Evolutionary conservation across 352 stramenopile species (phyloP), one percentile per base, ranked within the genome.

Genomic region (Pilasporangium apinafurcum): DNA sequence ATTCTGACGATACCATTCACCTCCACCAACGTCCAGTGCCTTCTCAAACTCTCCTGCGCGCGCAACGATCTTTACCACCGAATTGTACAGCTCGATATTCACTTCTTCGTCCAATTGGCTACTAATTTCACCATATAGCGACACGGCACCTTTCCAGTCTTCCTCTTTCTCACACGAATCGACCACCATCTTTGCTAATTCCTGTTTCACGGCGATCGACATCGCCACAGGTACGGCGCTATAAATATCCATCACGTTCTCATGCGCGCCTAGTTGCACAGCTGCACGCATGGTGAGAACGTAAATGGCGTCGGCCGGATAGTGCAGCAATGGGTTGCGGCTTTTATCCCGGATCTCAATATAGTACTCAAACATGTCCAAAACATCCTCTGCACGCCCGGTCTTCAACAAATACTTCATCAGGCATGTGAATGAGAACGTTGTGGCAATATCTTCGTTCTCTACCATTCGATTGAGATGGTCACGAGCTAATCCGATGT

Each of bases 1-100:
- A 33, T 87, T 89, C 50, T 86, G 59, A 14, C 82, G 77, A 53
- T 94, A 94, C 82, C 82, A 94, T 44, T 88, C 66, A 22, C 82
- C 82, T 13, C 79, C 79, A 30, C 85, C 82, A 30, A 94, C 70
- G 49, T 94, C 80, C 2, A 94, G 73, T n/a, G 82, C 79, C 32
- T 71, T 56, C 46, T 94, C 82, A 41, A 86, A 92, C 46, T 87
- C 77, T n/a, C 82, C 82, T 7, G 79, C 74, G 45, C 79, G 75
- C 8, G 79, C 82, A 22, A 94, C 82, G 47, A 89, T 79, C 53
- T 84, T 83, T 26, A 94, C 77, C 24, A 91, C 78, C 14, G 73
- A 59, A 35, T 92, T 77, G 68, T 94, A 94, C 36, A 89, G 57
- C 52, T 73, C 59, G 25, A 85, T 63, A 53, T 88, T 89, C 35